Evolutionary conservation across 1,139 yeast genomes (phyloP), one percentile per base, ranked within the genome.

Genomic region (Geotrichum bryndzae): DNA sequence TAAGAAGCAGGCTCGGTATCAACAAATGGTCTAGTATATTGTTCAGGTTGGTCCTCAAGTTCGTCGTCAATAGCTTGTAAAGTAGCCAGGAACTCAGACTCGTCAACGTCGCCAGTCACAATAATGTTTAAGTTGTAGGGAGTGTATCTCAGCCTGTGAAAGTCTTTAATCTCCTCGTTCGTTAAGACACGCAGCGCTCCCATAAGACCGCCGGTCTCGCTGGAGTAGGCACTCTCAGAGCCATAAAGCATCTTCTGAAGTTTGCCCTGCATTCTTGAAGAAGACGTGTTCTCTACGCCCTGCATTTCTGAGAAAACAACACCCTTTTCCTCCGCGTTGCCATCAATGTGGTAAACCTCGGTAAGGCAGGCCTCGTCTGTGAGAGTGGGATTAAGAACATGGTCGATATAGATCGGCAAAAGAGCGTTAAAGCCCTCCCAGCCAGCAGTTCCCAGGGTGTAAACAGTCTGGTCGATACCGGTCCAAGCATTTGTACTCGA

Each of bases 271-370:
- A 89, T 76, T 35, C 90, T 77, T 66, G 86, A 88, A 83, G 87
- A 86, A n/a, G 92, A 82, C 66, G 87, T 89, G 68, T 84, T 84
- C 73, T 91, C 96, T 61, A 88, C 86, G 22, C 92, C 98, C 72
- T 91, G 97, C 98, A 95, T 95, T 76, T 95, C 99, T 63, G 96
- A 88, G 73, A 88, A 95, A 2, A 95, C 99, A 51, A 95, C 99
- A 66, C 99, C 99, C 71, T 90, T 90, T 69, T 95, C 99, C 66
- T 87, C 86, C 31, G 90, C 97, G 18, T 84, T 81, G 0, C 96
- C 97, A 71, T 94, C 98, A 60, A 94, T 82, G 73, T 95, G 98
- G 72, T 90, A 90, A 6, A 95, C 99, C 71, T 95, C 99, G 0
- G 99, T 94, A 61, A 88, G 77, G 69, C 96, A 94, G 0, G 96